Evolutionary conservation across 352 stramenopile genomes (phyloP).

Genomic region (Phytopythium aichiense): DNA sequence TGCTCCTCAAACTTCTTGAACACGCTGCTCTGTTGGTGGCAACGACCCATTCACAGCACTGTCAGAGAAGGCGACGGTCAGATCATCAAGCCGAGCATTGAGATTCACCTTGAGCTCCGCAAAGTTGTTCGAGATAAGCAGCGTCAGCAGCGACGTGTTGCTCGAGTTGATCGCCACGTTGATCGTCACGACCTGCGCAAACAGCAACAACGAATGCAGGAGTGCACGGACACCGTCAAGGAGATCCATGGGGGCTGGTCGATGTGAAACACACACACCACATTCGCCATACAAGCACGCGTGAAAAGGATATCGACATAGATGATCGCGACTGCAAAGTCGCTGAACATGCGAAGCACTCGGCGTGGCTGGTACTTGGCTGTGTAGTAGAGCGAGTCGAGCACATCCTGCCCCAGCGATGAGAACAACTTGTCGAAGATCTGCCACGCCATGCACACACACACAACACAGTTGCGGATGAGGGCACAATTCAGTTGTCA

Average conservation of each 20-base stretch:
- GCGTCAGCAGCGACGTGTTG: constrained; percentile 92
- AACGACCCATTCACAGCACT: not conserved
- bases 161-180: constrained; percentile 96
- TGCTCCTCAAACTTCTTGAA: constrained; percentile 98
- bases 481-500: not conserved
- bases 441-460: constrained; percentile 8
- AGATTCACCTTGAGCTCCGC: constrained; percentile 93
- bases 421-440: constrained; percentile 97
- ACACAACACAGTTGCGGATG: not conserved
- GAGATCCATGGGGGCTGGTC: not conserved
- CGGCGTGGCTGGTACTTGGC: constrained; percentile 74
- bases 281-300: not conserved
- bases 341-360: constrained; percentile 65
- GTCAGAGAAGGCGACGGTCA: too few species aligned
- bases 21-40: constrained; percentile 69
- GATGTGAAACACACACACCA: not conserved
- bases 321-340: constrained; percentile 71
- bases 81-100: not conserved
- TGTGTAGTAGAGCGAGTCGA: constrained; percentile 94
- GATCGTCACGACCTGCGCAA: constrained; percentile 96
- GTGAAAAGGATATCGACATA: constrained; percentile 63
- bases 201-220: constrained; percentile 93
- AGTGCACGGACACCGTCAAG: constrained; percentile 37
- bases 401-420: constrained; percentile 95
- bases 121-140: constrained; percentile 99